Conservation (phyloP, 225 moss, liverwort and hornwort genomes). For the Pseudoscleropodium purum region DNA sequence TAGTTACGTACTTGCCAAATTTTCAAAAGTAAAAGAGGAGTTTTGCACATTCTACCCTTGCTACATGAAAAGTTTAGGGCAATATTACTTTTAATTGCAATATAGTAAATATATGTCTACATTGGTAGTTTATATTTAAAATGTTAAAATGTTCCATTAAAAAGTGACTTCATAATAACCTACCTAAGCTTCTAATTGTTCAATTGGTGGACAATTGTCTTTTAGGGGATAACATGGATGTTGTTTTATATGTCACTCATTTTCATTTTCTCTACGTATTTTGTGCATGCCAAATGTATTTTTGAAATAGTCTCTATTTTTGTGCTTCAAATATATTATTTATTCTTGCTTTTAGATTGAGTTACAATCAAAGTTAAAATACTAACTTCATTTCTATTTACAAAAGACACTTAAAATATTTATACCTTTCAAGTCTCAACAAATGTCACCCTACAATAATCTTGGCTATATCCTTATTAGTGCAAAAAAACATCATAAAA, state of each 20-base stretch:
- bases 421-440: background rate
- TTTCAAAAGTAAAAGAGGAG: fast-evolving
- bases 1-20: background rate
- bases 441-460: background rate
- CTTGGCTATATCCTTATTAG: background rate
- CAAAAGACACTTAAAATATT: background rate
- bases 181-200: background rate
- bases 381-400: no score
- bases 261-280: no score
- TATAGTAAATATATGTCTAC: background rate
- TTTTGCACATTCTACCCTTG: fast-evolving
- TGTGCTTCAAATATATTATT: background rate
- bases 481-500: background rate
- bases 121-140: background rate
- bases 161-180: background rate
- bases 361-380: background rate
- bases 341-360: background rate
- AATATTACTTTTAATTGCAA: fast-evolving
- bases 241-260: background rate
- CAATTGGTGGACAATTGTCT: background rate
- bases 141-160: background rate
- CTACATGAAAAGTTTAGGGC: fast-evolving
- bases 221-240: background rate
- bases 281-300: background rate
- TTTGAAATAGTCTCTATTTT: background rate